Conservation (phyloP, 257 asterid genomes). For the Jaltomata sinuosa region DNA sequence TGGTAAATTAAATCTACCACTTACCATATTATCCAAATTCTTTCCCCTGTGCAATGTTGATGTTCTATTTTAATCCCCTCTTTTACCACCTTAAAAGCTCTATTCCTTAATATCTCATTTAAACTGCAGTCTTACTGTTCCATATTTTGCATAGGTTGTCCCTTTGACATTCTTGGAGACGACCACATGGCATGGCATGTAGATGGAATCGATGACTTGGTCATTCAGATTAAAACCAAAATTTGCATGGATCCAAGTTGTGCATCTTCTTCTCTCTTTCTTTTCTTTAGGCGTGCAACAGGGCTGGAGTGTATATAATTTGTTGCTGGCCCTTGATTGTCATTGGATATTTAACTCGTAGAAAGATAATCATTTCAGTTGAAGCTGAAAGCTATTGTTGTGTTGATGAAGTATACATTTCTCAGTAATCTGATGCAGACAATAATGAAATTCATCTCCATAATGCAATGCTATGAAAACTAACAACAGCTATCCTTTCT, state of each 20-base stretch:
- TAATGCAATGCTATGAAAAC: not conserved
- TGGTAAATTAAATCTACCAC: not conserved
- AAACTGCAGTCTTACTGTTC: not conserved
- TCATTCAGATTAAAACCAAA: not conserved
- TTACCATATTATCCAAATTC: not conserved
- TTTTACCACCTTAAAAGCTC: not conserved
- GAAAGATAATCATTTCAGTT: not conserved
- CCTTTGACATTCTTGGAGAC: not conserved
- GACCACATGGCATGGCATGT: not conserved
- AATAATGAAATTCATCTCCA: not conserved
- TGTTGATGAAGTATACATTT: not conserved
- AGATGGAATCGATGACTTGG: not conserved
- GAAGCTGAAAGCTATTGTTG: not conserved
- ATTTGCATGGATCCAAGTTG: not conserved
- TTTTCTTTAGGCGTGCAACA: not conserved
- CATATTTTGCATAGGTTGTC: not conserved
- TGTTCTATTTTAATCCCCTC: not conserved
- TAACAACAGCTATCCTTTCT: too few species aligned
- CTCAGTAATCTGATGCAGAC: not conserved
- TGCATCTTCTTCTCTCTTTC: not conserved
- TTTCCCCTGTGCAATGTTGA: not conserved
- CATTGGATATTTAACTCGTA: not conserved
- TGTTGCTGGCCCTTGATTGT: not conserved
- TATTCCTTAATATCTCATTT: not conserved
- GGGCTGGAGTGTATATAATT: not conserved